Base-by-base conservation (phyloP, 2,329 filamentous ascomycete species). In the Sodiomyces alkalinus region DNA sequence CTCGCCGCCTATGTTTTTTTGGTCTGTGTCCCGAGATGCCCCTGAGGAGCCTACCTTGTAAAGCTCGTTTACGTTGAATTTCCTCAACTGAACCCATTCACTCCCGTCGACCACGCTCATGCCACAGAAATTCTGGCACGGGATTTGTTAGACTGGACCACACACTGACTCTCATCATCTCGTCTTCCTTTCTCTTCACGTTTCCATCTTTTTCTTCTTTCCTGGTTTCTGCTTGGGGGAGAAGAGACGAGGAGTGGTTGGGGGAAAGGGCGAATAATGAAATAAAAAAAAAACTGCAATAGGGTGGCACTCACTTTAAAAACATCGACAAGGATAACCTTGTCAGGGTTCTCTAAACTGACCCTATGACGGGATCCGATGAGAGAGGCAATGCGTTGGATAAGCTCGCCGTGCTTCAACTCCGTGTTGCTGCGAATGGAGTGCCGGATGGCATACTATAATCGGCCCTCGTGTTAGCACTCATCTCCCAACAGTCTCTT, bases 391-490 rank as follows among this genome's bases (percentile, higher is more conserved):
- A 87, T 64, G 37, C 66, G 68, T 42, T 76, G 70, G 49, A 90
- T 87, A 27, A 87, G 62, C 12, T 58, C 59, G 37, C 75, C 68
- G 33, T 80, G 68, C 40, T 68, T 76, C 35, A 87, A 60, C 4
- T 62, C 62, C 39, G 62, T 74, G 51, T 86, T 75, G 43, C 80
- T 81, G 31, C 81, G 73, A 35, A 82, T 70, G 10, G 70, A 78
- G n/a, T 77, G 71, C 24, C 81, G 72, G 40, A 92, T 86, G n/a
- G 80, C 81, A 52, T 83, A 90, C 80, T 87, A 35, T 30, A 6
- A 14, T 36, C 16, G 24, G 26, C 29, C 28, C 40, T 22, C 39
- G 10, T 22, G 26, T 35, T 22, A 33, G 24, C 16, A 31, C 10
- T 24, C 35, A 33, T 25, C 31, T 35, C 30, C 17, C 25, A n/a